phyloP scores from a whole-genome alignment of 768 basidiomycete genomes.

The Lepiota brunneoincarnata region DNA sequence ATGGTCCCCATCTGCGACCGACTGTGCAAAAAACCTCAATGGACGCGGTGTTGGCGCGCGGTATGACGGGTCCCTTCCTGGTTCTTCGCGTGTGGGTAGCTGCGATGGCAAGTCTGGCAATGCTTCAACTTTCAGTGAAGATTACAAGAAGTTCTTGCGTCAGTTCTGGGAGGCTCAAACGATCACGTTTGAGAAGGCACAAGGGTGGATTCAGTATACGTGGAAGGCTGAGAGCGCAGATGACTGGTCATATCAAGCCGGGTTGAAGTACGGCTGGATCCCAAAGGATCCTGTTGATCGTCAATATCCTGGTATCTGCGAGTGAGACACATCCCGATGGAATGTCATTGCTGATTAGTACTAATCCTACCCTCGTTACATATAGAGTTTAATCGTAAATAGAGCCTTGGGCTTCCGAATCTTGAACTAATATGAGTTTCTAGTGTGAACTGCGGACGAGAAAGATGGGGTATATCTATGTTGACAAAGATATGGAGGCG shows the following conservation, averaged over 20 bases:
- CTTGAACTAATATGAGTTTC: too few relatives aligned
- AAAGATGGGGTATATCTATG: too few relatives aligned
- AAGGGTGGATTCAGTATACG: slow-evolving; percentile 79
- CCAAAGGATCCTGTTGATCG: slow-evolving; percentile 48
- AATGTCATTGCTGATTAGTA: too few relatives aligned
- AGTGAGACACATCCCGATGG: slow-evolving; percentile 30
- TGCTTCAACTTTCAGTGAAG: slow-evolving; percentile 64
- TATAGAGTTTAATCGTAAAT: too few relatives aligned
- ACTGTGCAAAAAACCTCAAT: slow-evolving; percentile 81
- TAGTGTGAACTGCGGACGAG: too few relatives aligned
- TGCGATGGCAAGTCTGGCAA: slow-evolving; percentile 71
- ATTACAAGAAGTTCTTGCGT: slow-evolving; percentile 78
- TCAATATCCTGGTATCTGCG: slow-evolving; percentile 44
- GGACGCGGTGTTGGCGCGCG: slow-evolving; percentile 69
- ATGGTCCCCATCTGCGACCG: slow-evolving; percentile 75
- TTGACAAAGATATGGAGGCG: too few relatives aligned
- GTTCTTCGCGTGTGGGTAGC: slow-evolving; percentile 51
- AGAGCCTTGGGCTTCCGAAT: too few relatives aligned
- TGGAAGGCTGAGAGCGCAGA: slow-evolving; percentile 84
- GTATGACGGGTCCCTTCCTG: slow-evolving; percentile 62
- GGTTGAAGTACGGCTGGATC: slow-evolving; percentile 82
- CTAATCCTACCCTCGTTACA: too few relatives aligned
- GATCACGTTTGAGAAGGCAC: slow-evolving; percentile 61
- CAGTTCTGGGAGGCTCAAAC: slow-evolving; percentile 85
- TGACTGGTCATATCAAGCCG: slow-evolving; percentile 89